Base-by-base conservation (phyloP, 768 basidiomycete species). In the Leccinum incarnatum region DNA sequence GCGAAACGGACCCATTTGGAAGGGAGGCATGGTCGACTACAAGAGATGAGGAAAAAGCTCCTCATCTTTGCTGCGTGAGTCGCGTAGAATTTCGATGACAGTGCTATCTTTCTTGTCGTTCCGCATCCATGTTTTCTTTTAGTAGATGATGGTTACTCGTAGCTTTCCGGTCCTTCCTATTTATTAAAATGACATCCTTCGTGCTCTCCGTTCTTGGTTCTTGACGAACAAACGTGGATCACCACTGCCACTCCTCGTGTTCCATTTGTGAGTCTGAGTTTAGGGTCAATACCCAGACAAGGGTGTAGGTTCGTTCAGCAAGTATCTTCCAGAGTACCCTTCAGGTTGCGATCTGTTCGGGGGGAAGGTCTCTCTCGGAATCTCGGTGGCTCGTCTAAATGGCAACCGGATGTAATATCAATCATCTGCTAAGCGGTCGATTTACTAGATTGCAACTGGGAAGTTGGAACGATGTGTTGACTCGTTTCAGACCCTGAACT, bases 1-100 rank as follows among this genome's bases (percentile, higher is more conserved):
- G 69, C 63, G 6, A 72, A 60, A 55, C 74, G 81, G 12, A 60
- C 65, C 23, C 23, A 23, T 23, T 23, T 23, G 23, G 23, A 23
- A 23, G 23, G 23, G 23, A 23, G 23, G 23, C 23, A 2, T 23
- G 2, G 23, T 23, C 23, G 23, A 23, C 23, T 23, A 23, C 23
- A 23, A 23, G 23, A 23, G 23, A 23, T 23, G 23, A 23, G 23
- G 23, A 23, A 2, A 23, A 23, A 23, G 23, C 2, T 23, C 17
- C 37, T 48, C 56, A 71, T 56, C 51, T 73, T 78, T 57, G 59
- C 58, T 25, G 34, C 19, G 6, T 67, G 50, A 66, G 14, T 29
- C 7, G n/a, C 40, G 37, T 56, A 45, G 25, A 49, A 21, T n/a
- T 17, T 49, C 3, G 8, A 29, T 25, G 15, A 29, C 17, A 17